Evolutionary conservation across 192 early-diverging fungal species (phyloP), one percentile per base, ranked within the genome.

Genomic region (Umbelopsis sp.): DNA sequence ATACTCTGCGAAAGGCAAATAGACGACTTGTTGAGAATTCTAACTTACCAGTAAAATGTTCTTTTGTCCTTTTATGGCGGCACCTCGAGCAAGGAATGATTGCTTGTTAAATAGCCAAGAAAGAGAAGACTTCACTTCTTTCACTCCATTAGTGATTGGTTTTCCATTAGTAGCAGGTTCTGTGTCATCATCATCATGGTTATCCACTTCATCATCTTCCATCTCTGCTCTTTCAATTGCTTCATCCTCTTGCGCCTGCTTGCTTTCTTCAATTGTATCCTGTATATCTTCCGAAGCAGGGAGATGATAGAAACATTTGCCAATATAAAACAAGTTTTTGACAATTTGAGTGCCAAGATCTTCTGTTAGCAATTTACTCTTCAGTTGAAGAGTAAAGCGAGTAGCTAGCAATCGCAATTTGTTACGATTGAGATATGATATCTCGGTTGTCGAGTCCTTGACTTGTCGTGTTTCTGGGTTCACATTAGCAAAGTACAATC

Each of bases 271-370:
- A 11, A 66, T 70, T 20, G 70, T 72, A 11, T 71, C 75, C 3
- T 25, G 35, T 5, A 70, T 70, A 69, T 86, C 86, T 11, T 66
- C 72, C 12, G 71, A 72, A 5, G 53, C 53, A 30, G 78, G 74
- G 10, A 82, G 61, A 53, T 68, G 75, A 64, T 85, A 88, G 68
- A 91, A 91, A 75, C 88, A 88, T 70, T 92, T 93, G 50, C 90
- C 94, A 53, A 97, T 80, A 80, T 95, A 98, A 72, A 93, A 91
- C 68, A 98, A 73, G 78, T 98, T 98, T 86, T 98, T 97, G 44
- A 95, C 91, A 52, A 95, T 77, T 78, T 97, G 95, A 68, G 85
- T 91, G 6, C 91, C 93, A 30, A 94, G 86, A 23, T 97, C 96
- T 35, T 86, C 80, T 35, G 90, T 82, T 30, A 98, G 41, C 67